Conservation (phyloP, 192 early-diverging fungal genomes). For the Funneliformis geosporum region DNA sequence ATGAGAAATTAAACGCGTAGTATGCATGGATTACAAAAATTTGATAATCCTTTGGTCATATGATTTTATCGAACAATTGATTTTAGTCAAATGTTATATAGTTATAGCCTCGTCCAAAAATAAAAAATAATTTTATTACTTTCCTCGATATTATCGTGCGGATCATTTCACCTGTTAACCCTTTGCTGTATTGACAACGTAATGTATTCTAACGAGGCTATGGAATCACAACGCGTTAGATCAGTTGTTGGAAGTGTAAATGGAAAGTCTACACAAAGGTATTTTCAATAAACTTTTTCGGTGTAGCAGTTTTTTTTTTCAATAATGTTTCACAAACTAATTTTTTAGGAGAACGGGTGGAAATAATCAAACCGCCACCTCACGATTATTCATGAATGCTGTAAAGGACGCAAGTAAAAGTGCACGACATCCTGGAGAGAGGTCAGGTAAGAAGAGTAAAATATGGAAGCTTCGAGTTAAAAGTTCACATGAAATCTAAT, state of each 20-base stretch:
- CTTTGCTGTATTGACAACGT: background rate
- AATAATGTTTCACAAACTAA: background rate
- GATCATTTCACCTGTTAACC: background rate
- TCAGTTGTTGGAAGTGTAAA: slow-evolving; percentile 18
- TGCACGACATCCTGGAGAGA: background rate
- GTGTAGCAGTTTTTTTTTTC: background rate
- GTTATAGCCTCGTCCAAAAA: background rate
- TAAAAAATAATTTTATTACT: background rate
- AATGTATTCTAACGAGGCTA: slow-evolving; percentile 20
- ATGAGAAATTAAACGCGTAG: too few species aligned
- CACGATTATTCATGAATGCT: slow-evolving; percentile 30
- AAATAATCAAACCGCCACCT: background rate
- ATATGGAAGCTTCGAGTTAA: background rate
- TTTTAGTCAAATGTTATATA: background rate
- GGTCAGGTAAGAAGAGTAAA: background rate
- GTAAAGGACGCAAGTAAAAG: slow-evolving; percentile 33
- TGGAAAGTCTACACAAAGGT: slow-evolving; percentile 24
- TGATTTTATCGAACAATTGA: background rate
- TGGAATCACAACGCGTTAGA: slow-evolving; percentile 23
- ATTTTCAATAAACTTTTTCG: background rate
- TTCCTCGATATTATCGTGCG: background rate
- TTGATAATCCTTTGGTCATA: background rate
- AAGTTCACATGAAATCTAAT: background rate
- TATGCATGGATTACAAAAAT: background rate
- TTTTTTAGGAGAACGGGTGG: slow-evolving; percentile 6